These are phyloP conservation scores for Yarrowia sp. DNA, from an alignment of 805 yeast genomes.

Conservation along the genomic window DNA sequence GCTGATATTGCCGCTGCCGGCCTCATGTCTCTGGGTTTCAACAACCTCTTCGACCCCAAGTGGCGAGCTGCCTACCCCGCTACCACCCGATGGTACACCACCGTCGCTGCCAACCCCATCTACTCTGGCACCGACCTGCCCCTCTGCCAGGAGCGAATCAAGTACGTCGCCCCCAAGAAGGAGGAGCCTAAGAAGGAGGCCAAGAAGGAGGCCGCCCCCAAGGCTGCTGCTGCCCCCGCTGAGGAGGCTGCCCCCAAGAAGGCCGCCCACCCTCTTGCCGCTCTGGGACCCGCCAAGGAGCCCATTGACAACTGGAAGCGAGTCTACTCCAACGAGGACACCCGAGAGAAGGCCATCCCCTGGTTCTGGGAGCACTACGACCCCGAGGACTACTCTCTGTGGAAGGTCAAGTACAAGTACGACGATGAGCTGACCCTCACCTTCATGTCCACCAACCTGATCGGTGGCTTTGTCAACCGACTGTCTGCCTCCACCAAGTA, in stretches of 20 bases:
- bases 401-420: conserved; percentile 96
- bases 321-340: conserved; percentile 94
- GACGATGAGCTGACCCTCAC: conserved; percentile 96
- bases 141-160: conserved; percentile 70
- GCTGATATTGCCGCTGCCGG: conserved; percentile 67
- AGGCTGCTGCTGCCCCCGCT: conserved; percentile 48
- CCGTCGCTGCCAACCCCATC: conserved; percentile 57
- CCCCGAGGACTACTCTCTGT: conserved; percentile 91
- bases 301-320: conserved; percentile 95
- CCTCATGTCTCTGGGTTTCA: conserved; percentile 62
- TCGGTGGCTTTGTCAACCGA: conserved; percentile 98
- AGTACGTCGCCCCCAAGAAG: conserved; percentile 75
- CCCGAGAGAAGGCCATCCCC: conserved; percentile 91
- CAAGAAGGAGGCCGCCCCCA: conserved; percentile 51
- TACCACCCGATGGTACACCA: conserved; percentile 73
- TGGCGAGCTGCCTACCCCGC: conserved; percentile 71
- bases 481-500: conserved; percentile 88
- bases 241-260: conserved; percentile 65
- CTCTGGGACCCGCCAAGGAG: conserved; percentile 73
- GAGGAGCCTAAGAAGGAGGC: conserved; percentile 64
- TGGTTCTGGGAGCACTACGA: conserved; percentile 98
- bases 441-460: conserved; percentile 97
- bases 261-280: conserved; percentile 90
- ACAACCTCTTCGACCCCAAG: conserved; percentile 64
- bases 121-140: conserved; percentile 59